Conservation (phyloP, 176 grass and related monocot species). For the Ampelocalamus luodianensis region DNA sequence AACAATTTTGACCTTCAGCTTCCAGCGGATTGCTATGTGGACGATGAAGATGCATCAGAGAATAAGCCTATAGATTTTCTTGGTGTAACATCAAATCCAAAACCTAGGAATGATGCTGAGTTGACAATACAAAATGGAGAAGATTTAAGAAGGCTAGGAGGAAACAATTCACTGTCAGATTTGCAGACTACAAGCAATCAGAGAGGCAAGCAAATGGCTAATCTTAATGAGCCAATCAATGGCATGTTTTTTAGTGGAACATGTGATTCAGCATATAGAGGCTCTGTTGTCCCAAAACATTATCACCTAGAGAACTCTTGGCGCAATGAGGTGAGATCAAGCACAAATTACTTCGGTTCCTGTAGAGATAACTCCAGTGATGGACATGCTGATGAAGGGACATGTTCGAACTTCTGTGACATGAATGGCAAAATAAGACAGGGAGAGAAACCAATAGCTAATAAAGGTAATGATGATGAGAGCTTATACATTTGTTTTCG, state of each 20-base stretch:
- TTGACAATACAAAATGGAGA: background rate
- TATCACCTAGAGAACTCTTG: constrained; percentile 31
- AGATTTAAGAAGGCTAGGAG: constrained; percentile 14
- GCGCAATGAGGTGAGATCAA: constrained; percentile 1
- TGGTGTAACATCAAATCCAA: constrained; percentile 5
- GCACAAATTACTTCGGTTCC: constrained; percentile 7
- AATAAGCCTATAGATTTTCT: constrained; percentile 39
- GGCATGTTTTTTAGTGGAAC: background rate
- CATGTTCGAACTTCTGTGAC: constrained; percentile 37
- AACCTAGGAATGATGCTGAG: background rate
- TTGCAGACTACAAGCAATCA: constrained; percentile 1
- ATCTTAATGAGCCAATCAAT: constrained; percentile 31
- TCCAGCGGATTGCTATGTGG: constrained; percentile 9
- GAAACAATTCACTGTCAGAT: background rate
- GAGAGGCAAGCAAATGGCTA: constrained; percentile 21
- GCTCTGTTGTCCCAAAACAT: background rate
- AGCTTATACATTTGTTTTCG: background rate
- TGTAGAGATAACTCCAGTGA: constrained; percentile 17
- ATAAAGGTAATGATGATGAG: constrained; percentile 23
- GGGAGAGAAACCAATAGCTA: background rate
- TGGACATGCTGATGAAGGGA: constrained; percentile 27
- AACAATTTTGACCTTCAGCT: constrained; percentile 27
- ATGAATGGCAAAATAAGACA: constrained; percentile 24
- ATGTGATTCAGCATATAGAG: constrained; percentile 20
- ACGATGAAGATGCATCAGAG: constrained; percentile 15